Conservation (phyloP, 768 basidiomycete genomes). For the Mycena leptocephala region DNA sequence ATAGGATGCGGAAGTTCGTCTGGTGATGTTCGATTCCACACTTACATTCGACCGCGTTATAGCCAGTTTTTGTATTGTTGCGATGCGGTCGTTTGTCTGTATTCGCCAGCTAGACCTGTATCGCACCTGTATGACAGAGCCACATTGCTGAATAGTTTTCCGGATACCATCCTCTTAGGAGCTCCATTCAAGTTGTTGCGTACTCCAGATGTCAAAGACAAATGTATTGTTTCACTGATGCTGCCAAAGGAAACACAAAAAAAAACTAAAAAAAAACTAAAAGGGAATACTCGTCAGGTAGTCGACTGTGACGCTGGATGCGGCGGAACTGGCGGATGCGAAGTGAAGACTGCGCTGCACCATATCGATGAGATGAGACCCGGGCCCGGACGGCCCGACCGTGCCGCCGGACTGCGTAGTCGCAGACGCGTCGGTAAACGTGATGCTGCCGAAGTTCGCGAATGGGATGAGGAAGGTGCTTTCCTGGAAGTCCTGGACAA, state of each 20-base stretch:
- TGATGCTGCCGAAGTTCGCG: conserved; percentile 16
- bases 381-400: conserved; percentile 7
- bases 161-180: background rate
- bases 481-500: conserved; percentile 8
- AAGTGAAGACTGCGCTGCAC: background rate
- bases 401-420: conserved; percentile 12
- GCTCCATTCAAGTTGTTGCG: conserved; percentile 2
- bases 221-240: conserved; percentile 10
- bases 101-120: too few relatives aligned
- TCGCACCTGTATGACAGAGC: background rate
- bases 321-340: background rate
- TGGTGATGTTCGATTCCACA: background rate
- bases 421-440: conserved; percentile 8
- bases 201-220: conserved; percentile 6
- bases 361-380: conserved; percentile 19
- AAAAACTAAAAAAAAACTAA: conserved; percentile 1
- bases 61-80: background rate
- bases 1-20: too few relatives aligned
- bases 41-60: background rate
- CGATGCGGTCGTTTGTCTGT: too few relatives aligned
- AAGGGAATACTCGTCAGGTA: conserved; percentile 15
- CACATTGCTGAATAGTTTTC: background rate
- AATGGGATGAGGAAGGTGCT: conserved; percentile 13
- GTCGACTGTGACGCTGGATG: background rate
- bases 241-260: too few relatives aligned